Evolutionary conservation across 805 yeast species (phyloP), one percentile per base, ranked within the genome.

Genomic region (Teunomyces stri): DNA sequence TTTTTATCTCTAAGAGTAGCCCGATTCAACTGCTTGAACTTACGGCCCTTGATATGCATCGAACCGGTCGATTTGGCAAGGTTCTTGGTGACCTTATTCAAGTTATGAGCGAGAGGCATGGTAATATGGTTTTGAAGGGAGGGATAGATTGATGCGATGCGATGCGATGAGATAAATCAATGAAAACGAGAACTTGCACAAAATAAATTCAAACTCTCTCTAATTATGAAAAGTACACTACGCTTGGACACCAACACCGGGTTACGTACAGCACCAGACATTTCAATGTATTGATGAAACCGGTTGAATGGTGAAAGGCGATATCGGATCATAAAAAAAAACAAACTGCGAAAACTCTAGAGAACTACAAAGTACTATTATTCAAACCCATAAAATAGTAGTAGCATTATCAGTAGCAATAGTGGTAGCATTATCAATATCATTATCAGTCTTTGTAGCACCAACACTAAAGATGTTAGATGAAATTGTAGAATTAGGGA

Each of bases 1-100:
- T 87, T 88, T 43, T 75, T 76, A 52, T 91, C 95, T 65, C 99
- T 79, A 39, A 89, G 68, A 1, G 96, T 81, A n/a, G 97, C 97
- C 52, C 94, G 75, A 47, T 84, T 84, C 44, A 92, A 70, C 62
- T 86, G 89, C 65, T 85, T 85, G 65, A 89, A 86, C 65, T 90
- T 92, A 45, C 97, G 79, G 7, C 97, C 96, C 59, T 84, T 85
- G 18, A 96, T 94, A 62, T 92, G 98, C 55, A 87, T 70, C 33
- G 79, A 72, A 38, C 78, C 80, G 35, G 78, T 80, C 50, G 80
- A 70, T 56, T 76, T 76, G 48, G 79, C 70, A 46, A 83, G 67
- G 54, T 76, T 74, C 66, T 84, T 84, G 53, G 79, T 74, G 30
- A 88, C 85, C 57, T 87, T 87, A 18, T 73, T 64, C 44, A 88